Percentiles rank a stretch among this genome's conserved stretches.
Evolutionary conservation across 768 basidiomycete genomes (phyloP).

Genomic region (Leccinellum albellum): DNA sequence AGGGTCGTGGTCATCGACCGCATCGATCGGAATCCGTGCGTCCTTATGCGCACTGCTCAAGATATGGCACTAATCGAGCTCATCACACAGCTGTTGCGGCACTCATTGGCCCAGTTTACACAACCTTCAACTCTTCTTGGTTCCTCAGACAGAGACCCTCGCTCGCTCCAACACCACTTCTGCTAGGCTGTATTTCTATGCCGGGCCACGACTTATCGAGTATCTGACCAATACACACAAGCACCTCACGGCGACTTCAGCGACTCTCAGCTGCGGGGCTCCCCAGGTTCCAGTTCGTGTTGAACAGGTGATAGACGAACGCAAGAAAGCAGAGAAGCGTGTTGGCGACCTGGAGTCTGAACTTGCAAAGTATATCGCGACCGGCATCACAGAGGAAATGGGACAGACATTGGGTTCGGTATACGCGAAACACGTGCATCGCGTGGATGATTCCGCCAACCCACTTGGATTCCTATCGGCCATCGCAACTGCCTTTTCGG

Average conservation of each 20-base stretch:
- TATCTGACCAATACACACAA: constrained; percentile 59
- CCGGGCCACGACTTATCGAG: constrained; percentile 71
- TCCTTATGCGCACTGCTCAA: constrained; percentile 6
- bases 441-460: constrained; percentile 58
- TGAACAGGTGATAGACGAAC: constrained; percentile 59
- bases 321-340: constrained; percentile 64
- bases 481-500: constrained; percentile 47
- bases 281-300: constrained; percentile 68
- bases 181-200: constrained; percentile 74
- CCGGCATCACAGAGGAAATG: constrained; percentile 38
- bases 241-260: constrained; percentile 51
- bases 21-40: constrained; percentile 77
- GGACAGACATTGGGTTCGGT: constrained; percentile 19
- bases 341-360: constrained; percentile 67
- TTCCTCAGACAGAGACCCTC: constrained; percentile 65
- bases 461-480: constrained; percentile 58
- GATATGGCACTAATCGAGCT: neutral
- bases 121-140: constrained; percentile 66
- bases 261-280: constrained; percentile 64
- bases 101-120: constrained; percentile 80
- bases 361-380: constrained; percentile 49
- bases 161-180: constrained; percentile 59
- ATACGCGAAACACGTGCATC: constrained; percentile 50
- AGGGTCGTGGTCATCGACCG: constrained; percentile 82
- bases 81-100: constrained; percentile 60